phyloP scores from a whole-genome alignment of 495 filamentous ascomycete species.

The Coniosporium apollinis region DNA sequence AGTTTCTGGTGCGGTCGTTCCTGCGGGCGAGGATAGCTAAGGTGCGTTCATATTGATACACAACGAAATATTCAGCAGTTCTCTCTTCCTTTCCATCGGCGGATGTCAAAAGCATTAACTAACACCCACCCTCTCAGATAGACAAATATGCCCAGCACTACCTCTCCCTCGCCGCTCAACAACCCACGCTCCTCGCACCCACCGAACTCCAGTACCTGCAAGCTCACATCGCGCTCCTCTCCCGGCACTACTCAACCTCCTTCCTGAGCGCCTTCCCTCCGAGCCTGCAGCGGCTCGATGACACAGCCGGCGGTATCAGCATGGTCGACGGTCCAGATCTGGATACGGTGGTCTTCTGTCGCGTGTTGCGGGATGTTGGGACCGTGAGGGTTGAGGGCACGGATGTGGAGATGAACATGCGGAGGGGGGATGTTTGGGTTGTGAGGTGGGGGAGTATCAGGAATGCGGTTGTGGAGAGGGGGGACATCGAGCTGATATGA shows the following conservation, averaged over 20 bases:
- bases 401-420: conserved; percentile 40
- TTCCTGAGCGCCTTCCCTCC: conserved; percentile 72
- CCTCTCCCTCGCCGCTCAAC: conserved; percentile 23
- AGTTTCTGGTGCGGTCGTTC: conserved; percentile 75
- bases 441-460: conserved; percentile 74
- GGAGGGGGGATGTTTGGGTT: conserved; percentile 72
- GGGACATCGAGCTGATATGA: conserved; percentile 76
- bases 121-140: conserved; percentile 36
- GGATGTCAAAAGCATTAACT: too few species aligned
- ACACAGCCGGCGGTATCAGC: conserved; percentile 70
- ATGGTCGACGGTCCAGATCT: conserved; percentile 84
- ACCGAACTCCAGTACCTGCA: conserved; percentile 62
- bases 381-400: conserved; percentile 35
- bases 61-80: conserved; percentile 13
- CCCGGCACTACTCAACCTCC: conserved; percentile 61
- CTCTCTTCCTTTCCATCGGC: conserved; percentile 6
- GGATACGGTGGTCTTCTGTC: conserved; percentile 67
- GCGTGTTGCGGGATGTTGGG: conserved; percentile 47
- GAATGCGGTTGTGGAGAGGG: conserved; percentile 47
- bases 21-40: conserved; percentile 77
- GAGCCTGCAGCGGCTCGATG: conserved; percentile 64
- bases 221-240: conserved; percentile 64
- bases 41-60: conserved; percentile 17
- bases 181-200: conserved; percentile 43
- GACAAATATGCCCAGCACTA: conserved; percentile 51